These are phyloP conservation scores for Phylloporus sp. DNA, from an alignment of 768 basidiomycete genomes.

Conservation along the genomic window DNA sequence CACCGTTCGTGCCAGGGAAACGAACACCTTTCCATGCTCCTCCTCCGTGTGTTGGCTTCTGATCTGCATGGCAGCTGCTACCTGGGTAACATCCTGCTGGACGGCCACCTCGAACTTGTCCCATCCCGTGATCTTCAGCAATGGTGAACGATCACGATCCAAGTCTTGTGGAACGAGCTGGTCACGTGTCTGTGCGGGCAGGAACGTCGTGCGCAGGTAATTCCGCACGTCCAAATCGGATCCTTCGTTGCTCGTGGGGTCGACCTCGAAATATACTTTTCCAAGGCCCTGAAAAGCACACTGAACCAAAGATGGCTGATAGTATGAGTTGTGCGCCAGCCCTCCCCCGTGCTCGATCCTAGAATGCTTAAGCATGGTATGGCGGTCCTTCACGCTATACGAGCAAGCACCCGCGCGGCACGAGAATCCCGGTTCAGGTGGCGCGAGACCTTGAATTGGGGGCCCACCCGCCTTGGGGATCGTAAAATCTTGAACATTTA, in stretches of 20 bases:
- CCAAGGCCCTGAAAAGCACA: neutral
- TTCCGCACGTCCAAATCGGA: neutral
- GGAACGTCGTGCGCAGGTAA: neutral
- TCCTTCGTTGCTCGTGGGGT: neutral
- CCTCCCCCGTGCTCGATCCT: neutral
- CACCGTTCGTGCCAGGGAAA: neutral
- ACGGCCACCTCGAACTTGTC: neutral
- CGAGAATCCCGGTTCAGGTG: neutral
- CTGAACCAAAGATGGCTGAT: neutral
- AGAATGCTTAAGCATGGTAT: neutral
- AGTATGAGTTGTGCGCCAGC: neutral
- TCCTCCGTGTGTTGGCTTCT: neutral
- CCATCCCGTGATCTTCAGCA: slow-evolving; percentile 2
- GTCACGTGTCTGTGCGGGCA: neutral
- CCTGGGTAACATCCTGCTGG: neutral
- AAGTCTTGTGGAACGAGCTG: neutral
- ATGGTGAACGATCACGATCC: neutral
- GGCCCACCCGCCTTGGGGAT: neutral
- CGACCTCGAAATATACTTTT: slow-evolving; percentile 3
- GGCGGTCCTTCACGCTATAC: neutral
- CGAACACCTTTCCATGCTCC: neutral
- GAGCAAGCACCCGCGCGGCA: neutral
- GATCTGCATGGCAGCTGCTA: neutral
- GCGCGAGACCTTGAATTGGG: neutral
- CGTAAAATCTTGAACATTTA: neutral